phyloP scores from a whole-genome alignment of 257 asterid genomes.

The Marsdenia floribunda region DNA sequence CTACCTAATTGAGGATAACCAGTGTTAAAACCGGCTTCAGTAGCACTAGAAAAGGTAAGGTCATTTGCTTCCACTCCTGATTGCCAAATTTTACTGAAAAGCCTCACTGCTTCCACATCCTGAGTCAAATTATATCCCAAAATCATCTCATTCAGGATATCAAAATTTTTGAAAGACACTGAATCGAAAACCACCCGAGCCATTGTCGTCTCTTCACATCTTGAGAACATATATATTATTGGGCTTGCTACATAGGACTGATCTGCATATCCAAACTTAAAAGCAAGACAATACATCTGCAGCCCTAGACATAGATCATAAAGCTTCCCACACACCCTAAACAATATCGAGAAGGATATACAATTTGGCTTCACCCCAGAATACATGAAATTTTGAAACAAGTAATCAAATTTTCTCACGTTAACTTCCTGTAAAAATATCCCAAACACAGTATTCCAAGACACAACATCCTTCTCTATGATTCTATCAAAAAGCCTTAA shows the following conservation, averaged over 20 bases:
- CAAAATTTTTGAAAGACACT: not conserved
- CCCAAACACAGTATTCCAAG: slow-evolving; percentile 15
- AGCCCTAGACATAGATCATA: slow-evolving; percentile 11
- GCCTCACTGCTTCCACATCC: slow-evolving; percentile 8
- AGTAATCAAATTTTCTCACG: not conserved
- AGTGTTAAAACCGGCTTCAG: slow-evolving; percentile 11
- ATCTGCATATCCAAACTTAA: slow-evolving; percentile 5
- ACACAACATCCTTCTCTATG: slow-evolving; percentile 15
- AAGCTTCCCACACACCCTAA: slow-evolving; percentile 2
- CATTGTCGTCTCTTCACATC: slow-evolving; percentile 1
- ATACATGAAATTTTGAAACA: slow-evolving; percentile 8
- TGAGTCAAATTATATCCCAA: slow-evolving; percentile 4
- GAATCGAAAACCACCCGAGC: slow-evolving; percentile 5
- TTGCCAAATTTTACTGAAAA: slow-evolving; percentile 4
- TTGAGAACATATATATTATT: slow-evolving; percentile 13
- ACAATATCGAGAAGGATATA: slow-evolving; percentile 12
- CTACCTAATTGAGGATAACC: slow-evolving; percentile 8
- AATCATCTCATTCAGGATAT: slow-evolving; percentile 12
- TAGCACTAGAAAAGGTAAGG: slow-evolving; percentile 1
- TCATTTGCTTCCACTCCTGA: not conserved
- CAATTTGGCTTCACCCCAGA: slow-evolving; percentile 15
- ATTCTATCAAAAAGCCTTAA: slow-evolving; percentile 8
- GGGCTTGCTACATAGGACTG: slow-evolving; percentile 11
- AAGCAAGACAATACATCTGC: slow-evolving; percentile 12
- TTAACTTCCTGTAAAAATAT: slow-evolving; percentile 7